phyloP scores from a whole-genome alignment of 176 grass and related monocot genomes.

The Ananas comosus region DNA sequence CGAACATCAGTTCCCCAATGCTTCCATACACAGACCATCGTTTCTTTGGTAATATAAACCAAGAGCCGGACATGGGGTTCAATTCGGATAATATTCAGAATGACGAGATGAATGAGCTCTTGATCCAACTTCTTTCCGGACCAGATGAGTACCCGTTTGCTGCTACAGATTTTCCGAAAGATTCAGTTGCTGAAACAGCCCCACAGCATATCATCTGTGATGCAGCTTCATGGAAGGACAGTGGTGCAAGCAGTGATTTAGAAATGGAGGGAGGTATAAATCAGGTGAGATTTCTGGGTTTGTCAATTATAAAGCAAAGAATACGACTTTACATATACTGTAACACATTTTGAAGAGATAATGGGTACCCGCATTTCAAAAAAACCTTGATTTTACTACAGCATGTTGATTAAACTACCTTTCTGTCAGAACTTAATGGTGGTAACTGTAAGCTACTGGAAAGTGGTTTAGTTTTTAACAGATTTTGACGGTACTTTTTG shows the following conservation, averaged over 20 bases:
- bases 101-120: neutral
- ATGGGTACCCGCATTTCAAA: too few relatives aligned
- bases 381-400: too few relatives aligned
- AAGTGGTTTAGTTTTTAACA: too few relatives aligned
- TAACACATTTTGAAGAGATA: too few relatives aligned
- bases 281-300: slow-evolving; percentile 9
- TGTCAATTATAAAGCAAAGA: neutral
- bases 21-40: neutral
- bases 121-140: neutral
- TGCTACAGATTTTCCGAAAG: neutral
- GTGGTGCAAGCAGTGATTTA: slow-evolving; percentile 13
- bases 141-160: neutral
- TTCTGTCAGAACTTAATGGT: too few relatives aligned
- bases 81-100: neutral
- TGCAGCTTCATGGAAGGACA: slow-evolving; percentile 15
- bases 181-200: neutral
- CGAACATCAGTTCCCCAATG: neutral
- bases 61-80: neutral
- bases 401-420: too few relatives aligned
- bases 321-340: neutral
- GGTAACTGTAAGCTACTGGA: too few relatives aligned
- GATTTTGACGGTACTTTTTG: too few relatives aligned
- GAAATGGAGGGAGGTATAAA: slow-evolving; percentile 4
- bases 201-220: neutral
- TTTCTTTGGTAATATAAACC: neutral